Conservation (phyloP, 2,329 filamentous ascomycete species). For the Ophiostoma ulmi region DNA sequence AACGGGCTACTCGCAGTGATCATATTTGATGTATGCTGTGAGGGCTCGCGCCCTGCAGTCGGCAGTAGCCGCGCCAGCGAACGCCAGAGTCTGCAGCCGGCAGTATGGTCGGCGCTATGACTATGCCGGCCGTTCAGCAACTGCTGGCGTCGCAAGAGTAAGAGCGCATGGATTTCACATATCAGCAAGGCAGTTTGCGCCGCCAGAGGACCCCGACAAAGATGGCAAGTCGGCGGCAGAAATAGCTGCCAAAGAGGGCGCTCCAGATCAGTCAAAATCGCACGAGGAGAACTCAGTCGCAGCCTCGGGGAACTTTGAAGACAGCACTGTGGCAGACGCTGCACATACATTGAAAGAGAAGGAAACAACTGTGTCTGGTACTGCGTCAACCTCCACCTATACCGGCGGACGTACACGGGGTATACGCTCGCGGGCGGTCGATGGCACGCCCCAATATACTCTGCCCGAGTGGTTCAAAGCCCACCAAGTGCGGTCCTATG, state of each 20-base stretch:
- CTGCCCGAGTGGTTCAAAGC: slow-evolving; percentile 55
- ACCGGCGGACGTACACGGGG: not conserved
- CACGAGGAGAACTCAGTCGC: not conserved
- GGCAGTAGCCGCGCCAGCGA: slow-evolving; percentile 21
- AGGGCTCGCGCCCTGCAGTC: slow-evolving; percentile 30
- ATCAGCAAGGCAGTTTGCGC: slow-evolving; percentile 16
- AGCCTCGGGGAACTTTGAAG: not conserved
- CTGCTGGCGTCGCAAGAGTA: not conserved
- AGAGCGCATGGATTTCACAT: slow-evolving; percentile 17
- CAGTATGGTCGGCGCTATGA: not conserved
- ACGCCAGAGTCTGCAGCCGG: not conserved
- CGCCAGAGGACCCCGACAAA: not conserved
- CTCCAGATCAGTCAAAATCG: not conserved
- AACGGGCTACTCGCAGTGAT: slow-evolving; percentile 12
- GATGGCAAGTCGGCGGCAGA: slow-evolving; percentile 19
- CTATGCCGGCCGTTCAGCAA: not conserved
- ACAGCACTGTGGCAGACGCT: not conserved
- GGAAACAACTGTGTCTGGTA: not conserved
- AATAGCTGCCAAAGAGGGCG: slow-evolving; percentile 15
- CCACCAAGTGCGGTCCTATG: slow-evolving; percentile 42
- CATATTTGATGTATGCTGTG: slow-evolving; percentile 31
- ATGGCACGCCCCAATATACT: slow-evolving; percentile 43
- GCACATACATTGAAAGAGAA: not conserved
- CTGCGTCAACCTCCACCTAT: not conserved
- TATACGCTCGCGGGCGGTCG: slow-evolving; percentile 13